Conservation (phyloP, 2,329 filamentous ascomycete genomes). For the Lachnellula occidentalis region DNA sequence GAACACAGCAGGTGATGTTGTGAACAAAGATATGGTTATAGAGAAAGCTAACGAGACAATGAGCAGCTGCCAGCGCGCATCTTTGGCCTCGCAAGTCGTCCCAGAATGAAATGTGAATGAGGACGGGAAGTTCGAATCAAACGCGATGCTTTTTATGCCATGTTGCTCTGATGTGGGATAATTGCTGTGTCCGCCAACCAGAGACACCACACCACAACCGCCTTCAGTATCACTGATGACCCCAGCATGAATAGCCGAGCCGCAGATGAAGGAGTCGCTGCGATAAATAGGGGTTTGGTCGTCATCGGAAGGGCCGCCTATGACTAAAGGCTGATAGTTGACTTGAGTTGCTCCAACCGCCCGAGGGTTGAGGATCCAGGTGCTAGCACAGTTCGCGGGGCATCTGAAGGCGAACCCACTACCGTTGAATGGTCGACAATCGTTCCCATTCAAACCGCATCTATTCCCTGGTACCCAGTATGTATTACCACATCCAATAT, state of each 20-base stretch:
- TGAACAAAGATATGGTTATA: constrained; percentile 72
- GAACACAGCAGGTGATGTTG: constrained; percentile 70
- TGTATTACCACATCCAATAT: constrained; percentile 60
- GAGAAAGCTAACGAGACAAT: constrained; percentile 78
- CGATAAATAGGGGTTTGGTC: constrained; percentile 59
- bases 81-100: constrained; percentile 63
- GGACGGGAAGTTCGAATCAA: constrained; percentile 85
- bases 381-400: constrained; percentile 63
- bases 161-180: constrained; percentile 62
- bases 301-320: constrained; percentile 56
- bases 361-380: constrained; percentile 62
- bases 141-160: constrained; percentile 70
- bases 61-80: constrained; percentile 79
- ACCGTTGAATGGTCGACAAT: constrained; percentile 70
- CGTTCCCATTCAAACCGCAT: constrained; percentile 69
- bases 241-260: constrained; percentile 77
- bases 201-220: constrained; percentile 74
- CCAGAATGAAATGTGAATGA: constrained; percentile 70
- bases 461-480: constrained; percentile 68
- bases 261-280: constrained; percentile 84
- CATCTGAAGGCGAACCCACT: constrained; percentile 69
- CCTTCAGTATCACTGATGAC: constrained; percentile 66
- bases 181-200: constrained; percentile 61
- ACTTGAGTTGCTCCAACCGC: constrained; percentile 68
- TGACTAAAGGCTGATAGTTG: constrained; percentile 57